These are phyloP conservation scores for Ephemerocybe angulata DNA, from an alignment of 768 basidiomycete species.

Conservation along the genomic window DNA sequence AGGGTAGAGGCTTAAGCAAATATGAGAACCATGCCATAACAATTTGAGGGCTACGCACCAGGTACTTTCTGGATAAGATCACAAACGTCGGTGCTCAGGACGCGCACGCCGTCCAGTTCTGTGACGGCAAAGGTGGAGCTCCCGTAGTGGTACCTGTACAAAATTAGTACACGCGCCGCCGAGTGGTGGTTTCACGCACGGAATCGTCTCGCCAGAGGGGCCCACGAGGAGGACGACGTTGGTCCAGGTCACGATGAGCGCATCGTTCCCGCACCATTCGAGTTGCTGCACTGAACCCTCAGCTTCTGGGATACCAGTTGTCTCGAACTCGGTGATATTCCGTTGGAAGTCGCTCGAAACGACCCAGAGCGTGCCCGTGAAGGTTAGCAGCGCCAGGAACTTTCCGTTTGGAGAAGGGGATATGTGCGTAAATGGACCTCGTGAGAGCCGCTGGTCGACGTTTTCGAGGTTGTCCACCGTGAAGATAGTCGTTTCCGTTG, in stretches of 20 bases:
- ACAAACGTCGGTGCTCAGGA: constrained; percentile 72
- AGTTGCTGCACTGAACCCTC: constrained; percentile 65
- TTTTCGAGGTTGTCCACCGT: constrained; percentile 86
- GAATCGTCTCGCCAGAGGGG: constrained; percentile 82
- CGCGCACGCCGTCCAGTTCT: constrained; percentile 87
- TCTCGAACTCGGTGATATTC: constrained; percentile 84
- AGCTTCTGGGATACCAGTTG: constrained; percentile 48
- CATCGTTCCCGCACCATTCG: constrained; percentile 97
- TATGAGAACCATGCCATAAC: background rate
- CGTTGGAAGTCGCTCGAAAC: constrained; percentile 93
- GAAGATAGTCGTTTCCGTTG: constrained; percentile 74
- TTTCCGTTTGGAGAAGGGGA: constrained; percentile 93
- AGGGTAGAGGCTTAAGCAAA: constrained; percentile 58
- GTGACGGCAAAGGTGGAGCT: constrained; percentile 76
- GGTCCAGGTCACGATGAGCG: constrained; percentile 84
- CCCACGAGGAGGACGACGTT: constrained; percentile 80
- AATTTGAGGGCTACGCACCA: constrained; percentile 35
- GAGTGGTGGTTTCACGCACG: constrained; percentile 46
- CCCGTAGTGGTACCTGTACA: constrained; percentile 79
- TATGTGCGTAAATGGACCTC: constrained; percentile 86
- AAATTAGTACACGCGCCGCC: too few relatives aligned
- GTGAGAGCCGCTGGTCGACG: constrained; percentile 81
- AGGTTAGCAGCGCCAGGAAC: constrained; percentile 79
- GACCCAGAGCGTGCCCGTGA: constrained; percentile 75
- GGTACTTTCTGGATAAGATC: constrained; percentile 96